These are phyloP conservation scores for Globisporangium megalacanthum DNA, from an alignment of 352 stramenopile genomes.

Conservation along the genomic window DNA sequence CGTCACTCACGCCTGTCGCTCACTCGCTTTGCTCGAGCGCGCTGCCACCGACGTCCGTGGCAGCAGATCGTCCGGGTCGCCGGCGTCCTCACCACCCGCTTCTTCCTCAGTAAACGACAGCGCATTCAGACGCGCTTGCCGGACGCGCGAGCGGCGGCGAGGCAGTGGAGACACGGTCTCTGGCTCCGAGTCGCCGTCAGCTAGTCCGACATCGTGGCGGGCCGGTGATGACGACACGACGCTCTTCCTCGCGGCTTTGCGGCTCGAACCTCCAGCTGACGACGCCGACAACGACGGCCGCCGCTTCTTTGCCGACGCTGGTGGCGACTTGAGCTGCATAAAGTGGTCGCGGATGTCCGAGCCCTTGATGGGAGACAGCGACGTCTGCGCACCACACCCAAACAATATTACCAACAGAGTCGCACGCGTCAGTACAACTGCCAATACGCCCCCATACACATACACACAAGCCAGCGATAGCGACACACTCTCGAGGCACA, in stretches of 20 bases:
- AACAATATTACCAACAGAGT: conserved; percentile 8
- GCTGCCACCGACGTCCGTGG: conserved; percentile 22
- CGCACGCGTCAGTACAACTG: not conserved
- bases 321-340: conserved; percentile 56
- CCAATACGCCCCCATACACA: not conserved
- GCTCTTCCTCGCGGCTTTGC: conserved; percentile 10
- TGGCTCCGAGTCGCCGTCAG: conserved; percentile 1
- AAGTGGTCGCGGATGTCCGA: conserved; percentile 45
- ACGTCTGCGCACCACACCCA: conserved; percentile 28
- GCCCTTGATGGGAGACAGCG: conserved; percentile 71
- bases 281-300: conserved; percentile 6
- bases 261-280: conserved; percentile 9
- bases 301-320: conserved; percentile 46
- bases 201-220: not conserved
- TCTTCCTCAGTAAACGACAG: conserved; percentile 47
- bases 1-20: not conserved
- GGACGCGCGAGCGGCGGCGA: conserved; percentile 48
- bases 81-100: conserved; percentile 30
- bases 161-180: conserved; percentile 15
- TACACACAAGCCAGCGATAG: not conserved
- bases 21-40: conserved; percentile 13
- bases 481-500: conserved; percentile 14
- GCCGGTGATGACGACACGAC: conserved; percentile 1
- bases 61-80: conserved; percentile 38
- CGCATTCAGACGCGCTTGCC: conserved; percentile 29